These are phyloP conservation scores for Boletus vermiculosoides DNA, from an alignment of 768 basidiomycete species.

Conservation along the genomic window DNA sequence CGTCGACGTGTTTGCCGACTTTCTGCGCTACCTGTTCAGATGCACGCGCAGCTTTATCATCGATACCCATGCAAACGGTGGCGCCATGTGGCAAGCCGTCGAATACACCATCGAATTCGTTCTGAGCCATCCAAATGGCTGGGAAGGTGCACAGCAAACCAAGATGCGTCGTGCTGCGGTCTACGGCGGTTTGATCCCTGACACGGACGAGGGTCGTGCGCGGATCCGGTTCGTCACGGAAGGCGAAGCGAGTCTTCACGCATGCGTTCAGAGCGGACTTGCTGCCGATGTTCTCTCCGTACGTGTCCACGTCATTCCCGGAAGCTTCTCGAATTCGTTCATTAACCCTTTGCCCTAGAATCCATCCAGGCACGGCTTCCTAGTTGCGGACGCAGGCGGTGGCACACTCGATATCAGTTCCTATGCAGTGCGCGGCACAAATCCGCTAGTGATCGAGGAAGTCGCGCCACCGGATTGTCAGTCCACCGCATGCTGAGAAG, in stretches of 20 bases:
- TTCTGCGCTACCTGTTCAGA: constrained; percentile 67
- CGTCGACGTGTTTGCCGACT: constrained; percentile 78
- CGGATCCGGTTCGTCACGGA: constrained; percentile 80
- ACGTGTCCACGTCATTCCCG: constrained; percentile 19
- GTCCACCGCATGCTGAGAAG: constrained; percentile 20
- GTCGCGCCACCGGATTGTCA: constrained; percentile 80
- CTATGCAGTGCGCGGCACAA: constrained; percentile 68
- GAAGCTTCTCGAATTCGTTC: not conserved
- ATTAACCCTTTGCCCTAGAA: constrained; percentile 42
- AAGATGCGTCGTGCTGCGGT: constrained; percentile 76
- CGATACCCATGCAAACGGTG: constrained; percentile 81
- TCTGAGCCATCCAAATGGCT: constrained; percentile 77
- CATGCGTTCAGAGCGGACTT: constrained; percentile 74
- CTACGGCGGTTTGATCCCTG: constrained; percentile 69
- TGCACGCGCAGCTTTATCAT: constrained; percentile 75
- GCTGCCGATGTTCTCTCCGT: constrained; percentile 78
- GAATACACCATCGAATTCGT: constrained; percentile 72
- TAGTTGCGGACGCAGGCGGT: constrained; percentile 79
- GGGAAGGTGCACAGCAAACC: constrained; percentile 74
- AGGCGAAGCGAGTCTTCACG: constrained; percentile 81
- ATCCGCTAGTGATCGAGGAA: constrained; percentile 77
- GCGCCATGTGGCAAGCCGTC: constrained; percentile 65
- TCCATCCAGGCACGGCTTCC: constrained; percentile 72
- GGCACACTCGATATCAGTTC: constrained; percentile 81
- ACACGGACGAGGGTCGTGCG: constrained; percentile 69